phyloP scores from a whole-genome alignment of 148 eudicot species.

The Rhododendron griersonianum region DNA sequence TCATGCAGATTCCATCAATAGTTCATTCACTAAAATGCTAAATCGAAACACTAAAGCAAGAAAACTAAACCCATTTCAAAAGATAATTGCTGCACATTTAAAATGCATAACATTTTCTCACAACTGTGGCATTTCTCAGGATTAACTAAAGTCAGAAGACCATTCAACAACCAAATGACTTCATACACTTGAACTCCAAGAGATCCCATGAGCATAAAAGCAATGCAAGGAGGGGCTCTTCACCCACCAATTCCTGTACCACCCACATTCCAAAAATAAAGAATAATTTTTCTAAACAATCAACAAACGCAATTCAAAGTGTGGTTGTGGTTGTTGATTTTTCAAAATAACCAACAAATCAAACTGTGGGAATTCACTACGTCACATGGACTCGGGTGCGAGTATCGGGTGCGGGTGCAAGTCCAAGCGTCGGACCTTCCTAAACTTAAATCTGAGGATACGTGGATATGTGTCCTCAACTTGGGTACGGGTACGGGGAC shows the following conservation, averaged over 20 bases:
- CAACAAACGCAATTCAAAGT: neutral
- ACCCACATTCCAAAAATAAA: neutral
- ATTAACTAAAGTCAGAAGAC: neutral
- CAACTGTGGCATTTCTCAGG: neutral
- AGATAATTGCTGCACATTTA: neutral
- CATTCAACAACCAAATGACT: neutral
- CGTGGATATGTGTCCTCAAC: too few relatives aligned
- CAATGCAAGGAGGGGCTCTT: neutral
- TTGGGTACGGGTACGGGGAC: too few relatives aligned
- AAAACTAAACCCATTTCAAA: slow-evolving; percentile 1
- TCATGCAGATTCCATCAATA: neutral
- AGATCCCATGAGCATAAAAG: neutral
- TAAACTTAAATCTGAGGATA: too few relatives aligned
- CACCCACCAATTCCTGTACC: neutral
- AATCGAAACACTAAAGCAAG: neutral
- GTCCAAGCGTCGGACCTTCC: too few relatives aligned
- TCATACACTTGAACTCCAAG: neutral
- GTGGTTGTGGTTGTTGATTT: neutral
- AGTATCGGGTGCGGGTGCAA: too few relatives aligned
- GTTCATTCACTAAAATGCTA: neutral
- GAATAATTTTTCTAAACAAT: neutral
- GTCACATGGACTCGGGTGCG: too few relatives aligned
- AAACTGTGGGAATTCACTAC: neutral
- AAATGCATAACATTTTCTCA: neutral
- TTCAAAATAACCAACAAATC: neutral